phyloP scores from a whole-genome alignment of 2,329 filamentous ascomycete species.

The Myriangium duriaei region DNA sequence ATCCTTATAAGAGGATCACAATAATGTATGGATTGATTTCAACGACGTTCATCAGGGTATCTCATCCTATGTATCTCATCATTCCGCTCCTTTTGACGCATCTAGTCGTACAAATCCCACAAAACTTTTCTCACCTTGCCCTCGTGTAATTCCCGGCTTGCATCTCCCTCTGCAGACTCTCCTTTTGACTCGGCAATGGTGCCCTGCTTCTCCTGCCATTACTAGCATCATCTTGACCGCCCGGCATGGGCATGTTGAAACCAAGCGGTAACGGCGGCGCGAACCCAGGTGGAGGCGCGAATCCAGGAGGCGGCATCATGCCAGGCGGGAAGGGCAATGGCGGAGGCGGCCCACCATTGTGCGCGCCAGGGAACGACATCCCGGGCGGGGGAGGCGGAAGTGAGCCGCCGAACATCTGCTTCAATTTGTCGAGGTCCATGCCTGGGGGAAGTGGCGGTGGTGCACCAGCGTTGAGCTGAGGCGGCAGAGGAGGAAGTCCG shows the following conservation, averaged over 20 bases:
- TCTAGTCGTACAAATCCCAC: no score
- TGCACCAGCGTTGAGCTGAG: constrained; percentile 11
- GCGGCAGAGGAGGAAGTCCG: constrained; percentile 15
- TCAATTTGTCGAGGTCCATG: constrained; percentile 22
- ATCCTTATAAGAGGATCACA: neutral
- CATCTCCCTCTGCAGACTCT: constrained; percentile 69
- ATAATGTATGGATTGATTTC: constrained; percentile 1
- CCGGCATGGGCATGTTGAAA: constrained; percentile 17
- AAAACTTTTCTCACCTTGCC: constrained; percentile 22
- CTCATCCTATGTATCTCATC: neutral
- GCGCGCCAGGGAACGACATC: constrained; percentile 12
- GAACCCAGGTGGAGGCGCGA: no score
- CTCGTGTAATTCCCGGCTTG: constrained; percentile 40
- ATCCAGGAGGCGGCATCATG: constrained; percentile 24
- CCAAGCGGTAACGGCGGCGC: no score
- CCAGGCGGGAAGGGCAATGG: constrained; percentile 22
- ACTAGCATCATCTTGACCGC: constrained; percentile 16
- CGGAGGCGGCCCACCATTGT: constrained; percentile 15
- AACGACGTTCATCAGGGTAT: neutral
- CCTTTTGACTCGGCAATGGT: constrained; percentile 71
- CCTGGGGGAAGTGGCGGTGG: constrained; percentile 16
- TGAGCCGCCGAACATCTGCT: constrained; percentile 19
- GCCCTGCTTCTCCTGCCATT: constrained; percentile 43
- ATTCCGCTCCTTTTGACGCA: neutral
- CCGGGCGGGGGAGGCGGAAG: constrained; percentile 19